phyloP scores from a whole-genome alignment of 2,329 filamentous ascomycete species.

The Amphichorda felina region DNA sequence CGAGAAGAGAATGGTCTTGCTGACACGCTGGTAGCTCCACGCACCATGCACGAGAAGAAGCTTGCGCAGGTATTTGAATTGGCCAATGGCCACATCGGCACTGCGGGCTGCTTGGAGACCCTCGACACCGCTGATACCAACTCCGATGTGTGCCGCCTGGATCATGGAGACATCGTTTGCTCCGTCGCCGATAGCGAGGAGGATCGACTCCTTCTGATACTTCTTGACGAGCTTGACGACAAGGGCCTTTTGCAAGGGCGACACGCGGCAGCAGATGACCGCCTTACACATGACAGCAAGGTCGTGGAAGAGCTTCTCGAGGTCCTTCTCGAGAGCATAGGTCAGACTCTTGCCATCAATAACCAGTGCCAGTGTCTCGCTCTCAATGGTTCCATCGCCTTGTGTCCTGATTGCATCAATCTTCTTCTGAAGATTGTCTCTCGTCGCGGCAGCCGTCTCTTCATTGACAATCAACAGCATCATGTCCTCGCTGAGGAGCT shows the following conservation, averaged over 20 bases:
- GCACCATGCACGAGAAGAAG: conserved; percentile 88
- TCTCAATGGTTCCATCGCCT: conserved; percentile 61
- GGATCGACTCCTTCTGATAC: conserved; percentile 74
- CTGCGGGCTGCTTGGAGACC: conserved; percentile 93
- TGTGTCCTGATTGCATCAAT: conserved; percentile 81
- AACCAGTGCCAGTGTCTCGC: conserved; percentile 79
- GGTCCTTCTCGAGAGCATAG: conserved; percentile 81
- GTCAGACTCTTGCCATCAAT: conserved; percentile 96
- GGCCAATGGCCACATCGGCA: conserved; percentile 88
- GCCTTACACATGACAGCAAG: conserved; percentile 94
- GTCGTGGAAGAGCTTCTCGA: conserved; percentile 89
- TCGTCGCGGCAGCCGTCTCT: conserved; percentile 64
- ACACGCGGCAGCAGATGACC: conserved; percentile 97
- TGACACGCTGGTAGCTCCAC: conserved; percentile 96
- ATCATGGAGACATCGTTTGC: conserved; percentile 99
- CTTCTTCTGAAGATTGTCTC: conserved; percentile 88
- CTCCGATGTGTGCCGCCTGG: conserved; percentile 92
- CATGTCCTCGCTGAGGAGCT: conserved; percentile 97
- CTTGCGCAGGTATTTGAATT: conserved; percentile 92
- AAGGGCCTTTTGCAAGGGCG: conserved; percentile 89
- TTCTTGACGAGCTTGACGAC: conserved; percentile 98
- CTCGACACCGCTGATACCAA: conserved; percentile 94
- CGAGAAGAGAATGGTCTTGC: conserved; percentile 94
- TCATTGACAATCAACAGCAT: conserved; percentile 95
- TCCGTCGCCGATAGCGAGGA: conserved; percentile 92